Evolutionary conservation across 495 filamentous ascomycete genomes (phyloP).

Genomic region (Lindgomyces ingoldianus): DNA sequence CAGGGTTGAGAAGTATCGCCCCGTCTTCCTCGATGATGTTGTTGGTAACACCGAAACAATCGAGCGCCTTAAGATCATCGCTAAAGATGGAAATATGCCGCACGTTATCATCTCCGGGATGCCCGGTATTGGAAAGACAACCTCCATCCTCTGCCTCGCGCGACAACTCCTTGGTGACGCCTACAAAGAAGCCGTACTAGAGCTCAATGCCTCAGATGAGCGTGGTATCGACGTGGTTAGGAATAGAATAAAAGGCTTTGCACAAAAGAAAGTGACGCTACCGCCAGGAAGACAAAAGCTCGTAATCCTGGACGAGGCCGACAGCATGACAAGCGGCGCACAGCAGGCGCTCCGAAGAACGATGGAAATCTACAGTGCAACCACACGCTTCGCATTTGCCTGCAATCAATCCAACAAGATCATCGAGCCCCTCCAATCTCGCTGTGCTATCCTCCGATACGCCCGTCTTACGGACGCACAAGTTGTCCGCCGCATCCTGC

Average conservation of each 20-base stretch:
- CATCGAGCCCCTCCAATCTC: slow-evolving; percentile 95
- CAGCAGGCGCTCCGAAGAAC: slow-evolving; percentile 94
- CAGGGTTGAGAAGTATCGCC: slow-evolving; percentile 99
- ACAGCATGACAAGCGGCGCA: slow-evolving; percentile 92
- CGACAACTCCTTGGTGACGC: slow-evolving; percentile 87
- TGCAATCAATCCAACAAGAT: slow-evolving; percentile 99
- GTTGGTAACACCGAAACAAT: slow-evolving; percentile 98
- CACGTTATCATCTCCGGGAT: slow-evolving; percentile 99
- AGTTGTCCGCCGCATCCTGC: slow-evolving; percentile 82
- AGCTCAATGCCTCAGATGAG: slow-evolving; percentile 95
- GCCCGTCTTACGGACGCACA: slow-evolving; percentile 89
- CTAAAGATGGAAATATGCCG: slow-evolving; percentile 98
- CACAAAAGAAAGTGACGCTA: slow-evolving; percentile 98
- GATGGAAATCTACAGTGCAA: slow-evolving; percentile 98
- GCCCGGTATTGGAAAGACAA: slow-evolving; percentile 99
- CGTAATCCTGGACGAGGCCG: slow-evolving; percentile 96
- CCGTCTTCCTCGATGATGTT: slow-evolving; percentile 90
- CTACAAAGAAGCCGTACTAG: slow-evolving; percentile 97
- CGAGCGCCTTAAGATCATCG: slow-evolving; percentile 97
- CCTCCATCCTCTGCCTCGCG: slow-evolving; percentile 89
- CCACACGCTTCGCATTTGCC: slow-evolving; percentile 95
- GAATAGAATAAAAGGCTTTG: slow-evolving; percentile 98
- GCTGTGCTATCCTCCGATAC: slow-evolving; percentile 95
- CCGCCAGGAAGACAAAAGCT: slow-evolving; percentile 90
- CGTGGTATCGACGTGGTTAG: slow-evolving; percentile 98